A percentile compares a stretch with the other conserved stretches of the same genome.
These are phyloP conservation scores for Macrolepiota albuminosa DNA, from an alignment of 768 basidiomycete genomes.

Conservation along the genomic window DNA sequence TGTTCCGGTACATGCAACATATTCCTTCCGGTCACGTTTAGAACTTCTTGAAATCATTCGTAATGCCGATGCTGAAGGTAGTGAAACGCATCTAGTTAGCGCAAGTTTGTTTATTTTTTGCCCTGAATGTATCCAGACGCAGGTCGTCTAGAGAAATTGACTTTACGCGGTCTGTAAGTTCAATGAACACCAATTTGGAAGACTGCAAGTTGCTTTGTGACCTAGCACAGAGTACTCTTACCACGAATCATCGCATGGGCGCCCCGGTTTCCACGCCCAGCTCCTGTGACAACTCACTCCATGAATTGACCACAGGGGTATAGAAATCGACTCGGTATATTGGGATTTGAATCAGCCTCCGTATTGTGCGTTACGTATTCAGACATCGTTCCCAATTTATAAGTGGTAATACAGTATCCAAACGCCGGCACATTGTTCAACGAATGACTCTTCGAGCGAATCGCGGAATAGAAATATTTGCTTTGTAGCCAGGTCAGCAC, in stretches of 20 bases:
- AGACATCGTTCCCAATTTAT: background rate
- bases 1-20: background rate
- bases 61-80: background rate
- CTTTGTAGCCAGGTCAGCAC: background rate
- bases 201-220: background rate
- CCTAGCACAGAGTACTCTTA: constrained; percentile 3
- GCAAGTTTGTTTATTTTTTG: background rate
- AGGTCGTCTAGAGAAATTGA: constrained; percentile 1
- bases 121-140: constrained; percentile 2
- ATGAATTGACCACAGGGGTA: background rate
- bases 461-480: background rate
- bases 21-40: background rate
- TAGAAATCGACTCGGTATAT: background rate
- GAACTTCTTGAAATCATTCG: background rate
- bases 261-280: background rate
- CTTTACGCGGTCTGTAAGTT: background rate
- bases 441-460: background rate
- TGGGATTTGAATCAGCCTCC: too few species aligned
- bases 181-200: constrained; percentile 4
- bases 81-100: background rate
- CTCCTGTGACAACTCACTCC: background rate
- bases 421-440: constrained; percentile 1
- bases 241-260: background rate
- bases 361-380: background rate
- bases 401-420: constrained; percentile 1